Evolutionary conservation across 768 basidiomycete species (phyloP), one percentile per base, ranked within the genome.

Genomic region (Leccinum longicurvipes): DNA sequence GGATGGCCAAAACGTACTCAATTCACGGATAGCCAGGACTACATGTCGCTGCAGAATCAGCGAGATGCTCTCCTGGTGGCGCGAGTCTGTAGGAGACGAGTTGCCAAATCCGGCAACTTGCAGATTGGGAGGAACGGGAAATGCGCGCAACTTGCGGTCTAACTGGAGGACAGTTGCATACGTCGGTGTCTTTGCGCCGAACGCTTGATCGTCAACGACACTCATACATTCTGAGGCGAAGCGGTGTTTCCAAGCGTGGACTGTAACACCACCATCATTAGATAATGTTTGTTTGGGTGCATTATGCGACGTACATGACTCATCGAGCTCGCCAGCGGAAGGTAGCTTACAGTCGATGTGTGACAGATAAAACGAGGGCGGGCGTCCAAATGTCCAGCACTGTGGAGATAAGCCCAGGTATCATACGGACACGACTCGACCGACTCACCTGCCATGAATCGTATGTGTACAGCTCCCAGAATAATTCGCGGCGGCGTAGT

Each of bases 321-420:
- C 84, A 59, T 83, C 82, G 10, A 69, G 56, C 54, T 84, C 81
- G 27, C 74, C 76, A 2, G 70, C 24, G 61, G 77, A 77, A 0
- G 86, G 86, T 72, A 85, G 71, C 61, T 82, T 84, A 69, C 82
- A 83, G 54, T 88, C 86, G 44, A 87, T 75, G 68, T 87, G 86
- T 0, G 84, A 77, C 36, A 82, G 64, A n/a, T 82, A 78, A 60
- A 87, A 85, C 2, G 85, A 85, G 27, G 86, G 83, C 6, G 86
- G 86, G 21, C 86, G 79, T 17, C 85, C 84, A 64, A 85, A 86
- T 2, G 86, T 87, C 64, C 82, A 75, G 60, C 83, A 86, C 76
- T 86, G 78, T 74, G 14, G 11, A 4, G 47, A 23, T 53, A 34
- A 54, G 73, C 51, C 80, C 76, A 9, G 9, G 11, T 9, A 17